Base-by-base conservation (phyloP, 106 monocot genomes). In the Phalaenopsis equestris region DNA sequence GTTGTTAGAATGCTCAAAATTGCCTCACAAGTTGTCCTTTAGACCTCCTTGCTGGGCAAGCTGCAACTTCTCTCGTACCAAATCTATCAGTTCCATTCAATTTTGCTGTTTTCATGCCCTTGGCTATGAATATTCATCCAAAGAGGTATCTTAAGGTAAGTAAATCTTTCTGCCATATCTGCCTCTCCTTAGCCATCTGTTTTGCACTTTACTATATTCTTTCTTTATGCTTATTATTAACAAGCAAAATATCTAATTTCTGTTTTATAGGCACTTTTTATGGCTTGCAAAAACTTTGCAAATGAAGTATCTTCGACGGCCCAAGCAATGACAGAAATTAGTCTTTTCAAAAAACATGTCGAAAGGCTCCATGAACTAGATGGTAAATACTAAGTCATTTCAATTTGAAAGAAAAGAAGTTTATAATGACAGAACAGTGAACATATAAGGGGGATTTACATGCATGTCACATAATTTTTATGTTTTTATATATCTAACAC, bases 121-220 rank as follows among this genome's bases (percentile, higher is more conserved):
- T 57, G 4, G 98, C 90, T 42, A 42, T 94, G 85, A 99, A 86
- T 77, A 91, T 99, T 58, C 86, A 94, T 84, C 89, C 98, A 12
- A 87, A 83, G 75, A 92, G 89, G 81, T 99, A 99, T 88, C 86
- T 99, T 68, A 84, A 99, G 88, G 98, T 98, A 52, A 41, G 81
- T 42, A 76, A 82, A 46, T 17, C 17, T 41, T 49, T 74, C 21
- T 70, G 38, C 11, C 70, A 77, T 42, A 77, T 67, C 47, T 73
- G 30, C 24, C 3, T 6, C 72, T 43, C 38, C 49, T 7, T 38
- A 3, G 3, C 30, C 80, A 0, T 56, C n/a, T 42, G 2, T 56
- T 57, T 30, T 30, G 30, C 30, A 30, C 30, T 30, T 55, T 5
- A n/a, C 14, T 48, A 78, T 19, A 45, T 47, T 64, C 42, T 49